Base-by-base conservation (phyloP, 2,329 filamentous ascomycete species). In the Arthrobotrys sinensis region DNA sequence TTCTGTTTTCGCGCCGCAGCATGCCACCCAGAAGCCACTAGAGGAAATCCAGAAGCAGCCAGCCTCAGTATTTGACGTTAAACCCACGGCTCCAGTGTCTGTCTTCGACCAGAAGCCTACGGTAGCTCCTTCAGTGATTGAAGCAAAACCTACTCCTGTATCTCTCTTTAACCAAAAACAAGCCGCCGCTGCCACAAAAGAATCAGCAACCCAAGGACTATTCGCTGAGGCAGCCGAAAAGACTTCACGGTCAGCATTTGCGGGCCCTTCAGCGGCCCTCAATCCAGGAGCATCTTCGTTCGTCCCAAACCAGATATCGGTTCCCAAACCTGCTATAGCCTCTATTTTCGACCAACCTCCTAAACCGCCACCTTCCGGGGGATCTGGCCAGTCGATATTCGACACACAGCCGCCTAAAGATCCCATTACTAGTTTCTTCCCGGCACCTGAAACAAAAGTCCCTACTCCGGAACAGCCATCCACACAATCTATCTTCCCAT, bases 221-320 rank as follows among this genome's bases (percentile, higher is more conserved):
- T 69, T 69, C 24, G 12, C 55, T 8, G 36, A 28, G 1, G 38
- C 43, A 11, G 14, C 43, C 7, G 45, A 46, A 11, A 38, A 43
- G 36, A 21, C 40, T n/a, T 5, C 43, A 8, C 48, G n/a, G 45
- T 43, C 71, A 11, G 3, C 40, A 36, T 70, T 70, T 36, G 21
- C 21, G 16, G 36, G n/a, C 28, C 16, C 48, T n/a, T 32, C 11
- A 16, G 2, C 53, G 4, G 16, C 40, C n/a, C 36, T 78, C 8
- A 52, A 77, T 19, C 75, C 75, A 4, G 53, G 62, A 28, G 67
- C 36, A 21, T 38, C 75, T 19, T 16, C 75, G 10, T 78, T 78
- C 34, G 28, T 53, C n/a, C 63, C 75, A 1, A 21, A 21, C 19
- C 73, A 62, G 43, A 36, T 40, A 45, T 21, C 63, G n/a, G 52